Evolutionary conservation across 73 alveolate species (phyloP).

Genomic region (Paramecium caudatum): DNA sequence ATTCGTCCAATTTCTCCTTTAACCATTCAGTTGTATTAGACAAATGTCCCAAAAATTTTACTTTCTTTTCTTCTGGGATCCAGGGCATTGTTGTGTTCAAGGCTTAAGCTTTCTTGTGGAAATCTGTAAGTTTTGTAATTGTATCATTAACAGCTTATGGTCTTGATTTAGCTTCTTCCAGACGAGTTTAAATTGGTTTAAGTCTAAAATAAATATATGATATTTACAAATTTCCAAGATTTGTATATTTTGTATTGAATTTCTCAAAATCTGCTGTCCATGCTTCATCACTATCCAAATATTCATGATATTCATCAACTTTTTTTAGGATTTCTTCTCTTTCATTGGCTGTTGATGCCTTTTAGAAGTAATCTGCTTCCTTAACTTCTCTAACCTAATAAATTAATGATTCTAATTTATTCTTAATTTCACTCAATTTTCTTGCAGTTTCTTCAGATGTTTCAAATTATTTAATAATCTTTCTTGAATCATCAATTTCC

Average conservation of each 20-base stretch:
- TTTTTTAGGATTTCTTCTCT: slow-evolving; percentile 54
- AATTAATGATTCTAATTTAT: slow-evolving; percentile 75
- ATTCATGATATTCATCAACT: slow-evolving; percentile 62
- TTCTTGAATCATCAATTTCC: slow-evolving; percentile 60
- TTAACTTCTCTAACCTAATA: slow-evolving; percentile 74
- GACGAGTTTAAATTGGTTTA: slow-evolving; percentile 62
- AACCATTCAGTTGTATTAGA: slow-evolving; percentile 67
- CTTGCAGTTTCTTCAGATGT: slow-evolving; percentile 66
- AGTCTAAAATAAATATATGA: slow-evolving; percentile 8
- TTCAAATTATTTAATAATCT: slow-evolving; percentile 62
- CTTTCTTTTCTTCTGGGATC: slow-evolving; percentile 73
- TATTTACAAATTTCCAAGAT: not conserved
- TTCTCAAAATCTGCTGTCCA: slow-evolving; percentile 62
- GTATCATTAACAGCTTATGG: slow-evolving; percentile 73
- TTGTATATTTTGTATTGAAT: slow-evolving; percentile 35
- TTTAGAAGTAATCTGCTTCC: slow-evolving; percentile 69
- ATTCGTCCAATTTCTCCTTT: slow-evolving; percentile 11
- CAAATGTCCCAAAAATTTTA: slow-evolving; percentile 30
- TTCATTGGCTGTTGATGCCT: slow-evolving; percentile 73
- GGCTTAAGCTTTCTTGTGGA: slow-evolving; percentile 40
- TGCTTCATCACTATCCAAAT: slow-evolving; percentile 75
- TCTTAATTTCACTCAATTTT: slow-evolving; percentile 76
- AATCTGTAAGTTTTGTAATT: slow-evolving; percentile 55
- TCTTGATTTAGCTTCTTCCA: slow-evolving; percentile 72
- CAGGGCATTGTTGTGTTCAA: slow-evolving; percentile 68